These are phyloP conservation scores for Ambrosia artemisiifolia DNA, from an alignment of 129 eudicot genomes.

Conservation along the genomic window DNA sequence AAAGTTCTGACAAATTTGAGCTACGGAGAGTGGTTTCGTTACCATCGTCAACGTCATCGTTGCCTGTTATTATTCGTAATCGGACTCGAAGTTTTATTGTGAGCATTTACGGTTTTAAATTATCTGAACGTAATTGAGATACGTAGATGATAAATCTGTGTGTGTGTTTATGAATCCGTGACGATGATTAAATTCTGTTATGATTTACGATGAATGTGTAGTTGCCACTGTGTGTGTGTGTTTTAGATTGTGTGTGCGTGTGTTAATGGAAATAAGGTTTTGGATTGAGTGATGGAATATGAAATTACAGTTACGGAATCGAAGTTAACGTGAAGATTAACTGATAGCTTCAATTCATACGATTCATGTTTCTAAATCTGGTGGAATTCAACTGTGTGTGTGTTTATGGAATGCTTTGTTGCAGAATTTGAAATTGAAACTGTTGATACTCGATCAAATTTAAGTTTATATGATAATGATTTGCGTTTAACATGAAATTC, in stretches of 20 bases:
- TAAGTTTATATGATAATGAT: too few relatives aligned
- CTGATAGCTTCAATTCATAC: conserved; percentile 10
- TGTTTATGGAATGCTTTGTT: too few relatives aligned
- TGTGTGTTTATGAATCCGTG: not conserved
- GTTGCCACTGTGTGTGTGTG: not conserved
- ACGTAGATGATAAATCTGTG: not conserved
- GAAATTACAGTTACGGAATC: not conserved
- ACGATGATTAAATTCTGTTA: conserved; percentile 4
- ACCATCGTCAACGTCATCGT: conserved; percentile 24
- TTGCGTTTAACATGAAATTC: too few relatives aligned
- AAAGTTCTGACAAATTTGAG: not conserved
- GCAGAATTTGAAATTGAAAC: too few relatives aligned
- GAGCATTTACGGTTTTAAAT: not conserved
- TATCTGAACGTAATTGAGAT: not conserved
- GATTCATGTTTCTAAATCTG: conserved; percentile 3
- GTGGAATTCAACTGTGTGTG: conserved; percentile 1
- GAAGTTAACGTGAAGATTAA: too few relatives aligned
- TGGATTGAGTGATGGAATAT: not conserved
- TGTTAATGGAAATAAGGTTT: not conserved
- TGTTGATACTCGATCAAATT: too few relatives aligned
- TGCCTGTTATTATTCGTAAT: not conserved
- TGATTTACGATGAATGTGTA: not conserved
- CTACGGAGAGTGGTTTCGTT: conserved; percentile 24
- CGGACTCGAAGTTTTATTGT: conserved; percentile 29
- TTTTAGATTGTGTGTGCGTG: not conserved